phyloP scores from a whole-genome alignment of 495 filamentous ascomycete species.

The Elaphomyces granulatus region DNA sequence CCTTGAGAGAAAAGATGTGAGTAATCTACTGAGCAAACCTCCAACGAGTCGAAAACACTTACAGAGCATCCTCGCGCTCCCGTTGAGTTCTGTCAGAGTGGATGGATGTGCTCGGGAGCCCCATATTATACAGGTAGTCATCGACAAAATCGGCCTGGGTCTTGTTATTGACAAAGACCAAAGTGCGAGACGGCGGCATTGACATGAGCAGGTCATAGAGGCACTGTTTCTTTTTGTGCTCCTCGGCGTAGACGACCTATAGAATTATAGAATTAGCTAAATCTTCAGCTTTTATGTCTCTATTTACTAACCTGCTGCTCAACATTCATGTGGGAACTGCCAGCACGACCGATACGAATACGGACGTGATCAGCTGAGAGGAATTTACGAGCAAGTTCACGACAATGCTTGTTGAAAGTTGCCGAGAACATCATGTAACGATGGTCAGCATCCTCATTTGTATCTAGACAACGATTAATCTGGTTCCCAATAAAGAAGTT shows the following conservation, averaged over 20 bases:
- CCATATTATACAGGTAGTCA: slow-evolving; percentile 68
- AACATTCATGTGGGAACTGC: slow-evolving; percentile 65
- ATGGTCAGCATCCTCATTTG: slow-evolving; percentile 69
- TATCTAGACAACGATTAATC: slow-evolving; percentile 26
- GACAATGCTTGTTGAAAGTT: slow-evolving; percentile 69
- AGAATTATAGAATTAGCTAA: too few relatives aligned
- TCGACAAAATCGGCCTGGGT: slow-evolving; percentile 63
- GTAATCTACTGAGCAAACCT: not conserved
- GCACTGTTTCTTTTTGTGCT: slow-evolving; percentile 47
- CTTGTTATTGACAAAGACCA: slow-evolving; percentile 84
- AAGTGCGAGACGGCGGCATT: slow-evolving; percentile 56
- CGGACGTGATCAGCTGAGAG: slow-evolving; percentile 58
- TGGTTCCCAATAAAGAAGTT: slow-evolving; percentile 5
- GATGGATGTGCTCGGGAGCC: slow-evolving; percentile 71
- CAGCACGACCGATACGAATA: slow-evolving; percentile 72
- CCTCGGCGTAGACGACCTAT: slow-evolving; percentile 47
- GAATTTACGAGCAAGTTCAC: slow-evolving; percentile 58
- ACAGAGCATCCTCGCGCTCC: slow-evolving; percentile 88
- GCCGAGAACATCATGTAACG: slow-evolving; percentile 89
- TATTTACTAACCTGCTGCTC: slow-evolving; percentile 40
- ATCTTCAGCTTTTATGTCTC: not conserved
- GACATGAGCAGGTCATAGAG: slow-evolving; percentile 59
- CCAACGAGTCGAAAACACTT: slow-evolving; percentile 18
- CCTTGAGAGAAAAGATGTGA: slow-evolving; percentile 21
- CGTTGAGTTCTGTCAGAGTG: slow-evolving; percentile 76